A percentile compares a stretch with the other conserved stretches of the same genome.
These are phyloP conservation scores for Calocera viscosa DNA, from an alignment of 768 basidiomycete genomes.

Conservation along the genomic window DNA sequence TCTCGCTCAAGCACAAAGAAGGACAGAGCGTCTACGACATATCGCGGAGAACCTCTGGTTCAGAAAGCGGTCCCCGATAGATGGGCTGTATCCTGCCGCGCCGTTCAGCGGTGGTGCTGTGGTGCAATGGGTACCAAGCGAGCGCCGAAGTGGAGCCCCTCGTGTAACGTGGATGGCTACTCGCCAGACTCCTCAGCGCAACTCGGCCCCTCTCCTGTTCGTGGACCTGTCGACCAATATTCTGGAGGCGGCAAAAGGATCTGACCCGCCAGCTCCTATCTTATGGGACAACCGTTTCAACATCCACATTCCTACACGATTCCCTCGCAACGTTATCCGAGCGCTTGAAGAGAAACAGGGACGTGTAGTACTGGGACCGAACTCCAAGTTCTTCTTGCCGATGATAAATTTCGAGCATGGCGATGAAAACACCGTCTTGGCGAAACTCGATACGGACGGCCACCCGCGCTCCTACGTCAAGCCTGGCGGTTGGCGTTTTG, in stretches of 20 bases:
- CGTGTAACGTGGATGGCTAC: not conserved
- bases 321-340: not conserved
- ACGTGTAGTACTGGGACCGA: not conserved
- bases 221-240: not conserved
- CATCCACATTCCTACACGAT: not conserved
- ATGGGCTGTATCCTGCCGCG: conserved; percentile 20
- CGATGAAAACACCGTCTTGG: not conserved
- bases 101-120: conserved; percentile 47
- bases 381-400: not conserved
- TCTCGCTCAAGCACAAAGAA: conserved; percentile 48
- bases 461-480: not conserved
- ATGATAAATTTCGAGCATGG: not conserved
- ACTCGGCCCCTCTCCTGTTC: not conserved
- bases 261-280: not conserved
- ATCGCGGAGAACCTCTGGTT: conserved; percentile 42
- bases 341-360: not conserved
- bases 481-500: not conserved
- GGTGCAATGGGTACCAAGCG: conserved; percentile 47
- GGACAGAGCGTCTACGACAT: conserved; percentile 33
- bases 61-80: conserved; percentile 10
- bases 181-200: not conserved
- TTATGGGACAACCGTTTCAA: not conserved
- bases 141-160: not conserved
- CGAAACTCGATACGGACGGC: not conserved
- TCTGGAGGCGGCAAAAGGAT: not conserved